These are phyloP conservation scores for Gryganskiella cystojenkinii DNA, from an alignment of 192 early-diverging fungal genomes.

Conservation along the genomic window DNA sequence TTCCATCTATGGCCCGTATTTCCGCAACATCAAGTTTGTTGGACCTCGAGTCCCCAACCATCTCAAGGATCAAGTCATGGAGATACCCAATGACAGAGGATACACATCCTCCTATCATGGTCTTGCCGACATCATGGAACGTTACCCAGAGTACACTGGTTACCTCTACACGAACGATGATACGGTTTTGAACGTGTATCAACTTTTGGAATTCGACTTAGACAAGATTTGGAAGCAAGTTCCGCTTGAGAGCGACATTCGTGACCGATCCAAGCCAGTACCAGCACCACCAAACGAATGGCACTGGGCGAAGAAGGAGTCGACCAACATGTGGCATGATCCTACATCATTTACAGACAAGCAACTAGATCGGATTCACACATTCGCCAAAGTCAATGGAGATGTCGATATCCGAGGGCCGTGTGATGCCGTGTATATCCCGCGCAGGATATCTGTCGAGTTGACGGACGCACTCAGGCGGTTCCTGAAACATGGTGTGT, in stretches of 20 bases:
- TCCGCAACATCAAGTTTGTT: slow-evolving; percentile 4
- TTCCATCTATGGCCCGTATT: slow-evolving; percentile 8
- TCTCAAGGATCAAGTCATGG: too few species aligned
- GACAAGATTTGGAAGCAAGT: slow-evolving; percentile 8
- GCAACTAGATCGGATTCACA: not conserved
- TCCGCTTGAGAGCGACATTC: not conserved
- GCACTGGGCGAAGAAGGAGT: not conserved
- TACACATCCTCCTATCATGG: not conserved
- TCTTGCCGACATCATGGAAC: slow-evolving; percentile 9
- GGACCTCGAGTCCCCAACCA: not conserved
- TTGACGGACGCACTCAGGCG: not conserved
- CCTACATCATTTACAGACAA: not conserved
- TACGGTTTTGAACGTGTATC: slow-evolving; percentile 5
- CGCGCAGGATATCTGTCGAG: not conserved
- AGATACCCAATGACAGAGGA: too few species aligned
- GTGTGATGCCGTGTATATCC: not conserved
- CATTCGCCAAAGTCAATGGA: not conserved
- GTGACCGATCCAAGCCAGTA: slow-evolving; percentile 3
- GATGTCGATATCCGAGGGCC: not conserved
- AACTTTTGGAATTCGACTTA: not conserved
- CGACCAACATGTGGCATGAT: not conserved
- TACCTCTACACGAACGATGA: slow-evolving; percentile 11
- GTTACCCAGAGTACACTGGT: slow-evolving; percentile 3
- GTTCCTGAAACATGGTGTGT: not conserved
- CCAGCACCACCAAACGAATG: not conserved